Evolutionary conservation across 164 flowering plant species (phyloP), one percentile per base, ranked within the genome.

Genomic region (Vitis rupestris): DNA sequence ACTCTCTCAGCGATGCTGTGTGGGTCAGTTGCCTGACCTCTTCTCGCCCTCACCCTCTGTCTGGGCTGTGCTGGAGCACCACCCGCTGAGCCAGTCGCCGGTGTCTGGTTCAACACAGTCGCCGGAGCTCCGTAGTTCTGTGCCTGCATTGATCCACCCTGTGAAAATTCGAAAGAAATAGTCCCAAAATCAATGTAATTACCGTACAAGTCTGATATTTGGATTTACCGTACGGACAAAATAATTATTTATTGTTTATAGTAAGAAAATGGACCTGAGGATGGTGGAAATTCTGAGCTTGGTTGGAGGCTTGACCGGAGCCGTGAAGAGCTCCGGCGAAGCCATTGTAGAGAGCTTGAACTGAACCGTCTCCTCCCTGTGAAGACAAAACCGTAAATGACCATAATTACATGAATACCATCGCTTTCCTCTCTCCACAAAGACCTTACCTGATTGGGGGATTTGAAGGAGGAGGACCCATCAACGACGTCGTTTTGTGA

Each of bases 1-100:
- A 95, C 99, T 69, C 99, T 81, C 87, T 95, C 99, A 61, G 99
- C 99, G 13, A 95, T 95, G 78, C 99, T 95, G 76, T 95, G 99
- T 2, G 99, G 99, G 61, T 93, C 99, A 16, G 99, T 95, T 1
- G 99, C 99, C 70, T 95, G 99, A 9, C 99, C 99, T 81, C 99
- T 82, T 67, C 97, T 73, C 6, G 99, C 99, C 74, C 99, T 85
- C 3, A 93, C 97, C 64, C 90, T 81, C 74, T 85, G 99, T 63
- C 79, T 78, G 15, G 87, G 77, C 61, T 84, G 90, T 17, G 78
- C 87, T 2, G 81, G 72, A 10, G 80, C 80, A 2, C 80, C 85
- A 1, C 82, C 83, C 30, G 76, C 76, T 0, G 86, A 67, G 4
- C 82, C 88, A 64, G 78, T 74, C 3, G 75, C 73, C 75, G 73